phyloP scores from a whole-genome alignment of 495 filamentous ascomycete genomes.

The Bombardia bombarda region DNA sequence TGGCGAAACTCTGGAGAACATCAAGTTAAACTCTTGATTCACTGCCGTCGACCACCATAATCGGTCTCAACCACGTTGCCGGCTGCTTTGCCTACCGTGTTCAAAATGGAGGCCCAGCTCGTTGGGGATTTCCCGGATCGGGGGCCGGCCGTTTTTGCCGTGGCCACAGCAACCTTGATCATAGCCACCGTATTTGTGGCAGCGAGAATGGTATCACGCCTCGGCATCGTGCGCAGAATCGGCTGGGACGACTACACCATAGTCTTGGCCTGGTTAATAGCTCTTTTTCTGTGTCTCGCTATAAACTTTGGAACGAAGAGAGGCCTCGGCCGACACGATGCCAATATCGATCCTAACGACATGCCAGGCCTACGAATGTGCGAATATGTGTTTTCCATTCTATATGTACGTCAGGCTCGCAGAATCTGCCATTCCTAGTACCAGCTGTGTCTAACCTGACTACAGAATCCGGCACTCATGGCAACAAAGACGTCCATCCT shows the following conservation, averaged over 20 bases:
- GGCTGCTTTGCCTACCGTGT: neutral
- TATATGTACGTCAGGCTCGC: slow-evolving; percentile 56
- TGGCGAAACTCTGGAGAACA: neutral
- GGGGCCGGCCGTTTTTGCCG: slow-evolving; percentile 60
- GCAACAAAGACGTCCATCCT: slow-evolving; percentile 87
- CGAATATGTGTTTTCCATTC: slow-evolving; percentile 74
- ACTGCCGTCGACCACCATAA: neutral
- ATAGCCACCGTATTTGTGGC: slow-evolving; percentile 64
- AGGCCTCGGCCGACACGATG: slow-evolving; percentile 72
- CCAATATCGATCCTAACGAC: slow-evolving; percentile 44
- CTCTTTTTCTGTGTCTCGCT: slow-evolving; percentile 67
- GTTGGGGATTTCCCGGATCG: slow-evolving; percentile 40
- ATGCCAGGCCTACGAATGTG: slow-evolving; percentile 49
- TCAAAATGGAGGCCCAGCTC: slow-evolving; percentile 1
- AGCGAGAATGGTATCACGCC: slow-evolving; percentile 62
- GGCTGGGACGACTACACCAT: slow-evolving; percentile 80
- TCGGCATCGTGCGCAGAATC: slow-evolving; percentile 61
- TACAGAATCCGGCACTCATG: slow-evolving; percentile 81
- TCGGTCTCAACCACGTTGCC: neutral
- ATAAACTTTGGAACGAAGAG: slow-evolving; percentile 64
- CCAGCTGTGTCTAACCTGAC: neutral
- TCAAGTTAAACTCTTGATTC: neutral
- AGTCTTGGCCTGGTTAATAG: slow-evolving; percentile 72
- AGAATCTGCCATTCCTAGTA: neutral
- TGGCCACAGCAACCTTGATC: slow-evolving; percentile 61